Evolutionary conservation across 2,329 filamentous ascomycete species (phyloP).

Genomic region (Diplodia mutila): DNA sequence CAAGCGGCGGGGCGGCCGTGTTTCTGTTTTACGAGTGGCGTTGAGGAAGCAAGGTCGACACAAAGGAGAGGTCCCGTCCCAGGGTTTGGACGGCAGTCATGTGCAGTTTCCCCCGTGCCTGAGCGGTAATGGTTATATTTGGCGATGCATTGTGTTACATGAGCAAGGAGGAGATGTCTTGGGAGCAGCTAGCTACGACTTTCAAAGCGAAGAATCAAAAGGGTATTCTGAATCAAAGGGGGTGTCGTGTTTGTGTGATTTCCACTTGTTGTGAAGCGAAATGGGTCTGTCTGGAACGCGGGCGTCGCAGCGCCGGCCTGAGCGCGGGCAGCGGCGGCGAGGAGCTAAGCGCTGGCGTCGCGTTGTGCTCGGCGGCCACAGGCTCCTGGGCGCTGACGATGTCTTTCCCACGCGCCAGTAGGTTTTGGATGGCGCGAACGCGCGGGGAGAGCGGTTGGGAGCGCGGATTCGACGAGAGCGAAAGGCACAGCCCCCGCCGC

Average conservation of each 20-base stretch:
- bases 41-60: slow-evolving; percentile 11
- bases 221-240: slow-evolving; percentile 21
- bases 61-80: not conserved
- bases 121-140: slow-evolving; percentile 13
- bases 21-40: slow-evolving; percentile 13
- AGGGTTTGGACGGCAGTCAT: slow-evolving; percentile 1
- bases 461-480: not conserved
- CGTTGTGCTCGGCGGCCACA: not conserved
- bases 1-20: slow-evolving; percentile 1
- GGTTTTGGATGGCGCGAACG: not conserved
- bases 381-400: slow-evolving; percentile 7
- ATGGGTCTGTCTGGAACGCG: slow-evolving; percentile 12
- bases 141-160: not conserved
- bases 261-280: slow-evolving; percentile 21
- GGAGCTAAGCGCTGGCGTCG: not conserved
- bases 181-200: not conserved
- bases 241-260: slow-evolving; percentile 16
- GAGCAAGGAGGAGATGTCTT: not conserved
- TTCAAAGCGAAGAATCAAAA: slow-evolving; percentile 9
- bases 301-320: slow-evolving; percentile 6
- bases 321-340: not conserved
- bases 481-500: slow-evolving; percentile 6
- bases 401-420: not conserved
- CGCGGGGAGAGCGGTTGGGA: not conserved
- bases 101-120: slow-evolving; percentile 1